These are phyloP conservation scores for Kurtzmaniella cleridarum DNA, from an alignment of 805 yeast species.

Conservation along the genomic window DNA sequence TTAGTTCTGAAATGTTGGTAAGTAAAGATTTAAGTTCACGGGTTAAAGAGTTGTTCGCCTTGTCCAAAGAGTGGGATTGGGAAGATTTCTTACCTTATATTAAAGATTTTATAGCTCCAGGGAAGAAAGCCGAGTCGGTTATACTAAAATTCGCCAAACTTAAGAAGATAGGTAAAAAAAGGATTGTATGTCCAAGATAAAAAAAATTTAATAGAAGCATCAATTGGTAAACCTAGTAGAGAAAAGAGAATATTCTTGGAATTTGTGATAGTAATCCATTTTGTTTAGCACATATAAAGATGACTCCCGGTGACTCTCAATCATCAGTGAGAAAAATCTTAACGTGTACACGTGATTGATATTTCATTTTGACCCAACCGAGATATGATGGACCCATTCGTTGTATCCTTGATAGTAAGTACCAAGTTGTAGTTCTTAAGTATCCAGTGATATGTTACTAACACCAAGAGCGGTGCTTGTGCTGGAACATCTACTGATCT, in stretches of 20 bases:
- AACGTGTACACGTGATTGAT: too few relatives aligned
- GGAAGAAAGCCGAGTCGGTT: constrained; percentile 32
- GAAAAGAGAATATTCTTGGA: background rate
- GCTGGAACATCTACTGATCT: constrained; percentile 97
- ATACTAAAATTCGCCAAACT: constrained; percentile 34
- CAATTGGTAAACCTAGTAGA: background rate
- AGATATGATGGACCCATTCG: constrained; percentile 11
- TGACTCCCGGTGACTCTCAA: too few relatives aligned
- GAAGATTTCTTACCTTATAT: constrained; percentile 36
- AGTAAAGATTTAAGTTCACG: constrained; percentile 28
- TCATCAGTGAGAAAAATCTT: too few relatives aligned
- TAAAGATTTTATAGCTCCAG: constrained; percentile 22
- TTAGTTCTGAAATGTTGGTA: constrained; percentile 48
- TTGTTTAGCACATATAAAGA: background rate
- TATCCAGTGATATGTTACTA: constrained; percentile 7
- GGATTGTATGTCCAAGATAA: constrained; percentile 22
- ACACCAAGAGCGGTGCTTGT: constrained; percentile 69
- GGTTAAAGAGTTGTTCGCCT: constrained; percentile 26
- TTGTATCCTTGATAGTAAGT: constrained; percentile 31
- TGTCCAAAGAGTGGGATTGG: constrained; percentile 31
- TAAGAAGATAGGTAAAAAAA: constrained; percentile 29
- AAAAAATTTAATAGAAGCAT: background rate
- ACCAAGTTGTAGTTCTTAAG: background rate
- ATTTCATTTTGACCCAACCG: too few relatives aligned
- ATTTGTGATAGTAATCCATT: background rate